A percentile compares a stretch with the other conserved stretches of the same genome.
Conservation (phyloP, 805 yeast species). For the Candida tammaniensis region DNA sequence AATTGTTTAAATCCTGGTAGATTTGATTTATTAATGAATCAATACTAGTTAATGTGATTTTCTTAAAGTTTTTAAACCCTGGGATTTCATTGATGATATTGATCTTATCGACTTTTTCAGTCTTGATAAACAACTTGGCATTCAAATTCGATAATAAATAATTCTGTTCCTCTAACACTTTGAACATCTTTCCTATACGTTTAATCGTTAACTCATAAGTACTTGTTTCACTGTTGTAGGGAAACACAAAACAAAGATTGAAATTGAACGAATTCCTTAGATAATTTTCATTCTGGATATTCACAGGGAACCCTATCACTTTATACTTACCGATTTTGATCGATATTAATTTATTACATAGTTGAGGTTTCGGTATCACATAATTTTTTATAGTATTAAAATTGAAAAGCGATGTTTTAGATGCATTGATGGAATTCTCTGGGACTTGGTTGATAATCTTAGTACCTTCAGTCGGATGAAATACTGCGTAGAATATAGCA, state of each 20-base stretch:
- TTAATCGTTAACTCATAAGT: slow-evolving; percentile 85
- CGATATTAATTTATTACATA: slow-evolving; percentile 79
- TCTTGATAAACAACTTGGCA: slow-evolving; percentile 39
- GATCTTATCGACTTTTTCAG: slow-evolving; percentile 11
- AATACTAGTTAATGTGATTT: slow-evolving; percentile 43
- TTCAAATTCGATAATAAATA: slow-evolving; percentile 61
- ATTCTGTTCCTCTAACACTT: slow-evolving; percentile 86
- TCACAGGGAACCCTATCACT: slow-evolving; percentile 86
- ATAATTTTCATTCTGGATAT: slow-evolving; percentile 68
- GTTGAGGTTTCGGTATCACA: slow-evolving; percentile 88
- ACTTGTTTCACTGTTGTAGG: slow-evolving; percentile 73
- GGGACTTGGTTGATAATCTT: slow-evolving; percentile 92
- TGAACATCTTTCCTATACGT: slow-evolving; percentile 84
- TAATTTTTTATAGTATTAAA: slow-evolving; percentile 88
- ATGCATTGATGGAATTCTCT: slow-evolving; percentile 54
- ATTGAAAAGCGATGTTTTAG: slow-evolving; percentile 45
- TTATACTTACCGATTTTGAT: slow-evolving; percentile 67
- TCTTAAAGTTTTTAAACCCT: slow-evolving; percentile 33
- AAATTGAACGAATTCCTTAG: slow-evolving; percentile 90
- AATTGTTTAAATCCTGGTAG: slow-evolving; percentile 91
- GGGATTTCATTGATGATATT: slow-evolving; percentile 20
- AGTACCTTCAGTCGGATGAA: slow-evolving; percentile 95
- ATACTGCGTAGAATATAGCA: slow-evolving; percentile 85
- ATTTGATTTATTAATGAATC: slow-evolving; percentile 82
- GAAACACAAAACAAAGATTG: slow-evolving; percentile 90